Conservation (phyloP, 768 basidiomycete genomes). For the Russula earlei region DNA sequence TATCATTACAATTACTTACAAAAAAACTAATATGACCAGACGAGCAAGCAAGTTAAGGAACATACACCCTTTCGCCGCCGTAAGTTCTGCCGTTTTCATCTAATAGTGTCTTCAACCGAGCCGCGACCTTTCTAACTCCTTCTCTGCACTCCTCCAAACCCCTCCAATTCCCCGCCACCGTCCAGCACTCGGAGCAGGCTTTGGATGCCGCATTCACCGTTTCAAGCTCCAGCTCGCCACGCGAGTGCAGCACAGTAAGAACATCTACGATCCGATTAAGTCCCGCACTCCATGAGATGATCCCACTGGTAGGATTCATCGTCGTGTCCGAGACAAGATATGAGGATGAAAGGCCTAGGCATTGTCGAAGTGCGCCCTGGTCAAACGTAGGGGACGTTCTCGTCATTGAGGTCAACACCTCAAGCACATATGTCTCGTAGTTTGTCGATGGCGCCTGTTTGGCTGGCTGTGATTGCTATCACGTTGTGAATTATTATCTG, state of each 20-base stretch:
- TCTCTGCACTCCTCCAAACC: slow-evolving; percentile 56
- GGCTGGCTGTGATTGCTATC: background rate
- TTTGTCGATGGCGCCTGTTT: slow-evolving; percentile 37
- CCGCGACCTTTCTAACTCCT: slow-evolving; percentile 51
- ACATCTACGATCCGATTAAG: slow-evolving; percentile 64
- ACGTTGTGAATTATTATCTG: background rate
- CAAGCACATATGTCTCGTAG: slow-evolving; percentile 51
- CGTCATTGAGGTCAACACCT: slow-evolving; percentile 44
- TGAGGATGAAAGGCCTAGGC: slow-evolving; percentile 64
- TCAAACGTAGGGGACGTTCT: slow-evolving; percentile 41
- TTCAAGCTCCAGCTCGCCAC: slow-evolving; percentile 63
- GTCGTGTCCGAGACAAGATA: slow-evolving; percentile 68
- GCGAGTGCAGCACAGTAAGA: slow-evolving; percentile 57
- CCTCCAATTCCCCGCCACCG: slow-evolving; percentile 55
- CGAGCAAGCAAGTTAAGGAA: no score
- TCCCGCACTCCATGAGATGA: slow-evolving; percentile 55
- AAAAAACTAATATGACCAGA: no score
- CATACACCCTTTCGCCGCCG: slow-evolving; percentile 31
- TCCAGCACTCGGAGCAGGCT: slow-evolving; percentile 77
- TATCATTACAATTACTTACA: background rate
- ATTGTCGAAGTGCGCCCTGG: slow-evolving; percentile 52
- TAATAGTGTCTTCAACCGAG: slow-evolving; percentile 45
- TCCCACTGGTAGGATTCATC: slow-evolving; percentile 48
- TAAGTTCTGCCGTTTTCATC: slow-evolving; percentile 47
- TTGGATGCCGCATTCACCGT: slow-evolving; percentile 63